A percentile compares a stretch with the other conserved stretches of the same genome.
Conservation (phyloP, 352 stramenopile species). For the Globisporangium camurandrum region DNA sequence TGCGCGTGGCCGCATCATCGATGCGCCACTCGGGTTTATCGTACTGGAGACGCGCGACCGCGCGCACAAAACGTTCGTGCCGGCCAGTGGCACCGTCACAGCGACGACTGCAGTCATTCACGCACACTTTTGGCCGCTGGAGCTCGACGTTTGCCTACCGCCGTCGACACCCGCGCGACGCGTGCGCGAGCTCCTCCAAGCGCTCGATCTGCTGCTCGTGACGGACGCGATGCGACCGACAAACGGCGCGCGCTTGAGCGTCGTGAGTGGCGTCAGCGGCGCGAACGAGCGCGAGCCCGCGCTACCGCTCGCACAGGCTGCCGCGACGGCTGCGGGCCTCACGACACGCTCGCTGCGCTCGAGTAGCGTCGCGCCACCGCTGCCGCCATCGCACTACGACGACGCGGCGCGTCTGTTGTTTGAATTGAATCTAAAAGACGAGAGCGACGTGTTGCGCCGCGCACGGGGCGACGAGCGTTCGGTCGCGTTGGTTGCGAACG, state of each 20-base stretch:
- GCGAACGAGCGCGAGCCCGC: not conserved
- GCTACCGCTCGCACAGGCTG: no score
- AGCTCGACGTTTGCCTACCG: constrained; percentile 40
- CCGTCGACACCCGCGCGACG: constrained; percentile 17
- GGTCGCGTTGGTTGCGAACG: constrained; percentile 34
- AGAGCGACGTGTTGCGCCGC: constrained; percentile 36
- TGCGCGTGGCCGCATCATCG: constrained; percentile 36
- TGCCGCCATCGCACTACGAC: no score
- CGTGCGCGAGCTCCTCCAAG: constrained; percentile 56
- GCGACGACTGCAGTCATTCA: constrained; percentile 47
- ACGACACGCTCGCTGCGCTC: constrained; percentile 8
- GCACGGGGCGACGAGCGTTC: constrained; percentile 44
- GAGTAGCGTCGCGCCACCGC: constrained; percentile 6
- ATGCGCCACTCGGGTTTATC: constrained; percentile 59
- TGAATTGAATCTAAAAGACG: constrained; percentile 39
- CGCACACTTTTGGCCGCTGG: constrained; percentile 41
- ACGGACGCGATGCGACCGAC: constrained; percentile 12
- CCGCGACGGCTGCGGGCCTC: not conserved
- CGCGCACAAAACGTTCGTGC: constrained; percentile 58
- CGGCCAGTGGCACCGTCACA: constrained; percentile 44
- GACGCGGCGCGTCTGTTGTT: constrained; percentile 23
- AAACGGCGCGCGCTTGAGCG: constrained; percentile 1
- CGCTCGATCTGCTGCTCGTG: constrained; percentile 52
- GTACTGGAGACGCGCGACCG: constrained; percentile 49
- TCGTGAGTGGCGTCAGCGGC: constrained; percentile 1